Evolutionary conservation across 306 rosid genomes (phyloP).

Genomic region (Aeschynomene evenia): DNA sequence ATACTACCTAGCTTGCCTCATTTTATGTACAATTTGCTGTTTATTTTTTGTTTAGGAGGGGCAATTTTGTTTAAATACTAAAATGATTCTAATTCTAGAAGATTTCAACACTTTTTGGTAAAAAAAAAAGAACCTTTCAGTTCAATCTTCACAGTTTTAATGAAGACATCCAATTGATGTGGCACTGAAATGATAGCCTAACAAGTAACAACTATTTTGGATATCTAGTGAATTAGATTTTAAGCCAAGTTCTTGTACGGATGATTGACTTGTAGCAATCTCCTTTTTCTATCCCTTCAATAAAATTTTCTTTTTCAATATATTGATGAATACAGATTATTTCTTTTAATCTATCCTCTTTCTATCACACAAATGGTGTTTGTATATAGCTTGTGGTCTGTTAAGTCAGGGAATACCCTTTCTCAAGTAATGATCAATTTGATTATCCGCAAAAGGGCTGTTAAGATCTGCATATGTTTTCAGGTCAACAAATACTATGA

Average conservation of each 20-base stretch:
- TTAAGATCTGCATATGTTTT: conserved; percentile 24
- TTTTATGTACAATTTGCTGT: not conserved
- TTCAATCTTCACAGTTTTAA: not conserved
- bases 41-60: not conserved
- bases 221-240: not conserved
- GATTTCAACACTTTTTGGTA: not conserved
- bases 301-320: no score
- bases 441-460: conserved; percentile 12
- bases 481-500: conserved; percentile 85
- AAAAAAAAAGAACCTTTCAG: not conserved
- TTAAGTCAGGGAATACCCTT: not conserved
- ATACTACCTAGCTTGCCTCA: not conserved
- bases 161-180: not conserved
- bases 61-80: not conserved
- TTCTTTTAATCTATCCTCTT: not conserved
- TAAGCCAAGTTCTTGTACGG: not conserved
- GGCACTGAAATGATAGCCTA: not conserved
- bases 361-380: not conserved
- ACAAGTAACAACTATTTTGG: conserved; percentile 6
- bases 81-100: not conserved
- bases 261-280: not conserved
- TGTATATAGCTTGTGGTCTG: conserved; percentile 10
- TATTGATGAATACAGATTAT: no score
- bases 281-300: no score
- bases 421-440: not conserved